These are phyloP conservation scores for Eucalyptus leucophloia DNA, from an alignment of 345 rosid genomes.

Conservation along the genomic window DNA sequence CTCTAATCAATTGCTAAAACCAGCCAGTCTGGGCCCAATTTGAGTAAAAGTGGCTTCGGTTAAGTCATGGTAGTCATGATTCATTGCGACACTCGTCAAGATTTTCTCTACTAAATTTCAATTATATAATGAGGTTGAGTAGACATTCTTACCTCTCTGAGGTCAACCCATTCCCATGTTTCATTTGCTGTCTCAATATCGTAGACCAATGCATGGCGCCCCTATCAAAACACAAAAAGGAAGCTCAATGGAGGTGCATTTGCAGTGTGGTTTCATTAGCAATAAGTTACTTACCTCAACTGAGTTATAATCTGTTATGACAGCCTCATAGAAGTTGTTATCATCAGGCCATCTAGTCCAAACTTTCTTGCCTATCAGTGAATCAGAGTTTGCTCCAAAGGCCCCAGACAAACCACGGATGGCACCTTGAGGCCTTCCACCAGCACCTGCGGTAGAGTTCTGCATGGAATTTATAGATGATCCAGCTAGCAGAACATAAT, in stretches of 20 bases:
- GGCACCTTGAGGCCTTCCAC: slow-evolving; percentile 58
- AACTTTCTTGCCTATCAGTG: slow-evolving; percentile 74
- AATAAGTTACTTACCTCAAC: slow-evolving; percentile 23
- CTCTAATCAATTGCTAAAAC: not conserved
- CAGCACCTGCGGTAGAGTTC: slow-evolving; percentile 49
- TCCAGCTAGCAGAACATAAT: slow-evolving; percentile 4
- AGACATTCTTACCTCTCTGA: slow-evolving; percentile 65
- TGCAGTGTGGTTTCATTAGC: not conserved
- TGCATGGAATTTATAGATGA: slow-evolving; percentile 46
- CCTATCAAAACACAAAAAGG: slow-evolving; percentile 31
- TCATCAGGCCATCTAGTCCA: slow-evolving; percentile 99
- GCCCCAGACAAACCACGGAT: slow-evolving; percentile 29
- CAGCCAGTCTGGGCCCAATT: not conserved
- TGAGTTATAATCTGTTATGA: slow-evolving; percentile 64
- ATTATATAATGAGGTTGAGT: not conserved
- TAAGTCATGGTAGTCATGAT: not conserved
- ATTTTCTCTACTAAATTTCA: not conserved
- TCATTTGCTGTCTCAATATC: slow-evolving; percentile 63
- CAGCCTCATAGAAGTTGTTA: slow-evolving; percentile 83
- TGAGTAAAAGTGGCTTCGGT: not conserved
- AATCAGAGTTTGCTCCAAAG: slow-evolving; percentile 45
- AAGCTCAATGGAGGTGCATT: slow-evolving; percentile 2
- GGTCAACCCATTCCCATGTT: slow-evolving; percentile 98
- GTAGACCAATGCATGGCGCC: slow-evolving; percentile 87
- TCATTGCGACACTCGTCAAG: not conserved